Conservation (phyloP, 768 basidiomycete species). For the Hysterangium stoloniferum region DNA sequence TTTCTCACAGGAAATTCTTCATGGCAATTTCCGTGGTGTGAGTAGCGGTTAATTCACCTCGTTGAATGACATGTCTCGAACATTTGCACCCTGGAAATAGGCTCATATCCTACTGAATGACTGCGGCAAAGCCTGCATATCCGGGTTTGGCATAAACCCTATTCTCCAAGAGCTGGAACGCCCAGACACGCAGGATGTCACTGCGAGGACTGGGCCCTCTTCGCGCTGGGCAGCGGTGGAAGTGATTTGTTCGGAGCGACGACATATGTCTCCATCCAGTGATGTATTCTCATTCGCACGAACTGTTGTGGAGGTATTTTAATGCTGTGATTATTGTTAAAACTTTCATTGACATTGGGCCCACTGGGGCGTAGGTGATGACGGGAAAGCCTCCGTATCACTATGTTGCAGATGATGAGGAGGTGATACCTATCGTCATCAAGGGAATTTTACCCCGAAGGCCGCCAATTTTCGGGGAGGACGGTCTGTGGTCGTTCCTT, state of each 20-base stretch:
- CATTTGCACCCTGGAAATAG: not conserved
- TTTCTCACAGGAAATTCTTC: slow-evolving; percentile 1
- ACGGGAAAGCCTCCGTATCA: slow-evolving; percentile 2
- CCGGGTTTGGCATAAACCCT: slow-evolving; percentile 8
- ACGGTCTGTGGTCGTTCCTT: slow-evolving; percentile 3
- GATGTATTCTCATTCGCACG: slow-evolving; percentile 10
- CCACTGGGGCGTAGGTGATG: slow-evolving; percentile 9
- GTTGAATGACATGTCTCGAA: not conserved
- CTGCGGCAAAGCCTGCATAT: not conserved
- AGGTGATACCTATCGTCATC: not conserved
- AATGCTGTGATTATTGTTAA: not conserved
- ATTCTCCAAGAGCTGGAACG: not conserved
- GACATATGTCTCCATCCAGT: not conserved
- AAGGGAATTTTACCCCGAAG: not conserved
- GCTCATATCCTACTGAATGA: not conserved
- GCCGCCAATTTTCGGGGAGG: not conserved
- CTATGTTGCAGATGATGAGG: slow-evolving; percentile 1
- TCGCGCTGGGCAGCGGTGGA: slow-evolving; percentile 8
- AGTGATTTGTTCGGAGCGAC: not conserved
- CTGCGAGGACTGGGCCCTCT: not conserved
- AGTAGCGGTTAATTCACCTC: not conserved
- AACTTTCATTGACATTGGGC: not conserved
- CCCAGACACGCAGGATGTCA: not conserved
- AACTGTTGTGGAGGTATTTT: slow-evolving; percentile 6
- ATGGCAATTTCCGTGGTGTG: slow-evolving; percentile 4